Base-by-base conservation (phyloP, 768 basidiomycete species). In the Tephrocybe rancida region DNA sequence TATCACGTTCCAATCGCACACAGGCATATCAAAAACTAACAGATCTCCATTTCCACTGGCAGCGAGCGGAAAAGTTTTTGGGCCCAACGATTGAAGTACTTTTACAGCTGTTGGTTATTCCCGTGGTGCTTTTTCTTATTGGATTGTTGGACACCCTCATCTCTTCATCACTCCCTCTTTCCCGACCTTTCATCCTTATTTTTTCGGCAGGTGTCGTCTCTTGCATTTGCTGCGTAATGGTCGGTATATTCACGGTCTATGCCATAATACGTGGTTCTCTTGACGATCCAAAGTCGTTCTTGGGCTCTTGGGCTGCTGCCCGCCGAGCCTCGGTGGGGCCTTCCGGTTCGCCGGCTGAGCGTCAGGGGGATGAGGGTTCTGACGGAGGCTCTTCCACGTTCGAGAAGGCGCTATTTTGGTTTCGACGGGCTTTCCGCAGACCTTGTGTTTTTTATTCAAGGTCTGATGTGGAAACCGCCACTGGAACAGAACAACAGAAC, bases 101-200 rank as follows among this genome's bases (percentile, higher is more conserved):
- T 11, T 48, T 54, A 13, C 49, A 51, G 25, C 5, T 53, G 9
- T 34, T 63, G 21, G 39, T 55, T 7, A 10, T 57, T n/a, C 57
- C 61, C 11, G 48, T 63, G 6, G 43, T 42, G 3, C 46, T 61
- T 13, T 61, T 61, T 30, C 35, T 56, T 8, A 5, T 47, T 27
- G 59, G 59, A 3, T 26, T 61, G 14, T 35, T 63, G 10, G 60
- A 63, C 41, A 41, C 37, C 30, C 44, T 63, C 18, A 34, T 58
- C 1, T 56, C 56, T 3, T 22, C 50, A 5, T 51, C 50, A 25
- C 41, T 52, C 2, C 43, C 44, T 22, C 8, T 44, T 25, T 7
- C 42, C 6, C 29, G n/a, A 5, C n/a, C 43, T 3, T n/a, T 25
- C n/a, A 29, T 21, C 5, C 25, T 19, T 5, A 38, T 52, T 2